Evolutionary conservation across 352 stramenopile species (phyloP).

Genomic region (Pythium folliculosum): DNA sequence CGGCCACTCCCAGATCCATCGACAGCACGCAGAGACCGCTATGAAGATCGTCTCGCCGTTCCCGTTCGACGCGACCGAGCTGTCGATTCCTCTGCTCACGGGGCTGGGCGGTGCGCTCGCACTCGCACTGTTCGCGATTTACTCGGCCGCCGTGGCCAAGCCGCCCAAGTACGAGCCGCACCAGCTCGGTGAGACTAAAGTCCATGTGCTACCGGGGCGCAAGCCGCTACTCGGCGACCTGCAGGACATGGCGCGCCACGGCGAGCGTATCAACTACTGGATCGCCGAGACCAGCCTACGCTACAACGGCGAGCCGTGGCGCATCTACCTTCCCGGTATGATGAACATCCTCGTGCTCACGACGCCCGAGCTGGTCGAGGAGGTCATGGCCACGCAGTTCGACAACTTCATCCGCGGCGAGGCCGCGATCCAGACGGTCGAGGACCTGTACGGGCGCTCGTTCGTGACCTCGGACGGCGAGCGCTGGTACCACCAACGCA

Average conservation of each 20-base stretch:
- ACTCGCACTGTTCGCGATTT: background rate
- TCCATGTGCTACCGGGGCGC: background rate
- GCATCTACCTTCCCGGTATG: constrained; percentile 18
- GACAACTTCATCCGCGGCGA: background rate
- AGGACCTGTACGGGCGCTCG: background rate
- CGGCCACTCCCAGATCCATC: background rate
- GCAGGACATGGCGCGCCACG: constrained; percentile 28
- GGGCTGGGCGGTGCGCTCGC: constrained; percentile 3
- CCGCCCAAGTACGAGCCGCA: background rate
- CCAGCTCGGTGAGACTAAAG: constrained; percentile 1
- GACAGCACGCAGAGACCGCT: too few relatives aligned
- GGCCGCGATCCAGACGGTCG: background rate
- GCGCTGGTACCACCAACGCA: background rate
- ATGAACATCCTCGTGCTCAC: constrained; percentile 24
- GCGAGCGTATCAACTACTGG: constrained; percentile 46
- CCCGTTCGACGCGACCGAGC: background rate
- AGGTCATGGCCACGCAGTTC: constrained; percentile 19
- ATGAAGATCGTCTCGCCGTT: constrained; percentile 10
- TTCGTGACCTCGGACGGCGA: background rate
- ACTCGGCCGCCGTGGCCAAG: constrained; percentile 3
- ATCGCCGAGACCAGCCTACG: constrained; percentile 22
- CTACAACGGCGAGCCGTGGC: constrained; percentile 25
- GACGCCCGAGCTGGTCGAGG: constrained; percentile 25
- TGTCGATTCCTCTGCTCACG: constrained; percentile 8
- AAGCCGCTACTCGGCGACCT: constrained; percentile 39